Conservation (phyloP, 495 filamentous ascomycete species). For the Penicillium cinerascens region DNA sequence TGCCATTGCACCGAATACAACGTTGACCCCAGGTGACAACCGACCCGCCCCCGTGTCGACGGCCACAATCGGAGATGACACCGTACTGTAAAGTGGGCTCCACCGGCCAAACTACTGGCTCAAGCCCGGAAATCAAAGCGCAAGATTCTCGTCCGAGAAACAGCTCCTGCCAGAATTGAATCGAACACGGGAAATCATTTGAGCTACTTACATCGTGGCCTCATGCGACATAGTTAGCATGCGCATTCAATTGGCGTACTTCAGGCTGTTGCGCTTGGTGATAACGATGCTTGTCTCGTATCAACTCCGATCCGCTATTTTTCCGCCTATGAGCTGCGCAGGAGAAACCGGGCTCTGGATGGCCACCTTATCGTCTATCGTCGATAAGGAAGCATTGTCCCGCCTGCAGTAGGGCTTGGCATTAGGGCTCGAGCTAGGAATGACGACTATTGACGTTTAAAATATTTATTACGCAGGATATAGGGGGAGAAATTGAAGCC, state of each 20-base stretch:
- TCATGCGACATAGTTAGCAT: neutral
- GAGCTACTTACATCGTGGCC: neutral
- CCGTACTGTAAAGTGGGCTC: neutral
- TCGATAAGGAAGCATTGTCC: neutral
- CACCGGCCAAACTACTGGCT: conserved; percentile 4
- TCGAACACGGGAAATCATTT: neutral
- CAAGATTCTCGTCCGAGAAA: conserved; percentile 8
- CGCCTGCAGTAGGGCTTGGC: conserved; percentile 9
- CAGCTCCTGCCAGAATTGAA: neutral
- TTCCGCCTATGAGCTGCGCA: conserved; percentile 10
- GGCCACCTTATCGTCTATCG: conserved; percentile 9
- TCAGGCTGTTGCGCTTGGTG: neutral
- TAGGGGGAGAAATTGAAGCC: neutral
- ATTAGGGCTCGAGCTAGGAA: conserved; percentile 6
- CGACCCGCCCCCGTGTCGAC: neutral
- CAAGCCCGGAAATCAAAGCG: conserved; percentile 1
- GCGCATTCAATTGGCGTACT: neutral
- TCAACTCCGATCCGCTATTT: conserved; percentile 12
- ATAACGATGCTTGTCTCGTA: conserved; percentile 6
- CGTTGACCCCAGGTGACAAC: neutral
- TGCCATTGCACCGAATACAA: neutral
- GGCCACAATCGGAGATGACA: conserved; percentile 14
- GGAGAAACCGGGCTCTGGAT: conserved; percentile 6
- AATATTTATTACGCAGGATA: neutral
- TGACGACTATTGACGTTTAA: neutral